phyloP scores from a whole-genome alignment of 2,329 filamentous ascomycete genomes.

The Neoscytalidium dimidiatum region DNA sequence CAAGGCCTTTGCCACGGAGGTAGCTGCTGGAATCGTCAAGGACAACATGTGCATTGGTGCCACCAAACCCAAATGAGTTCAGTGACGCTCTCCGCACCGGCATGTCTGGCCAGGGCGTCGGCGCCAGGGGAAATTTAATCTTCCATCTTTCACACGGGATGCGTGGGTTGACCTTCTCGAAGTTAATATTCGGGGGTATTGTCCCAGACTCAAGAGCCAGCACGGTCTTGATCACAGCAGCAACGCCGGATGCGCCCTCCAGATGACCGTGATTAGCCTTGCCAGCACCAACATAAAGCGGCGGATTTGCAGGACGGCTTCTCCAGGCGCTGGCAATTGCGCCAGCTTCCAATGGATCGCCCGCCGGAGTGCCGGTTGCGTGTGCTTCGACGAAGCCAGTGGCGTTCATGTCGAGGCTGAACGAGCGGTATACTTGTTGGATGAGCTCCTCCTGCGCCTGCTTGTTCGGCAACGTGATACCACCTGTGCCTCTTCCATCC shows the following conservation, averaged over 20 bases:
- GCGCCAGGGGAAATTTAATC: conserved; percentile 11
- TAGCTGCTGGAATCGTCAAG: conserved; percentile 11
- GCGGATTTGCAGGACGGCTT: not conserved
- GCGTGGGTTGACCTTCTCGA: conserved; percentile 31
- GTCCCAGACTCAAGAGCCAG: conserved; percentile 37
- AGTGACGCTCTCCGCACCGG: conserved; percentile 17
- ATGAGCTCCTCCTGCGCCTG: conserved; percentile 46
- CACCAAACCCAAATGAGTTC: conserved; percentile 24
- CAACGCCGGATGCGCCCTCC: conserved; percentile 36
- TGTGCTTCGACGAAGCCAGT: conserved; percentile 34
- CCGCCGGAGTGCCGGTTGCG: conserved; percentile 62
- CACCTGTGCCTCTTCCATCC: conserved; percentile 44
- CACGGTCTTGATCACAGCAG: conserved; percentile 36
- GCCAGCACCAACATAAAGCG: conserved; percentile 19
- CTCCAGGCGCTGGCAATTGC: conserved; percentile 26
- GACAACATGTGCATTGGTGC: conserved; percentile 22
- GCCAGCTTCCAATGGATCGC: conserved; percentile 36
- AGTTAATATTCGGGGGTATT: conserved; percentile 35
- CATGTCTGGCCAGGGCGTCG: conserved; percentile 21
- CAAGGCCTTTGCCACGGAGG: conserved; percentile 20
- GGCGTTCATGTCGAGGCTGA: conserved; percentile 31
- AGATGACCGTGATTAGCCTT: conserved; percentile 42
- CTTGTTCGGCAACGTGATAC: conserved; percentile 60
- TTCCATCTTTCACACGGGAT: conserved; percentile 24
- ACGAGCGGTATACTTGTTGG: conserved; percentile 35